Percentiles rank a stretch among this genome's conserved stretches.
Evolutionary conservation across 352 stramenopile species (phyloP).

Genomic region (Globisporangium cederbergense): DNA sequence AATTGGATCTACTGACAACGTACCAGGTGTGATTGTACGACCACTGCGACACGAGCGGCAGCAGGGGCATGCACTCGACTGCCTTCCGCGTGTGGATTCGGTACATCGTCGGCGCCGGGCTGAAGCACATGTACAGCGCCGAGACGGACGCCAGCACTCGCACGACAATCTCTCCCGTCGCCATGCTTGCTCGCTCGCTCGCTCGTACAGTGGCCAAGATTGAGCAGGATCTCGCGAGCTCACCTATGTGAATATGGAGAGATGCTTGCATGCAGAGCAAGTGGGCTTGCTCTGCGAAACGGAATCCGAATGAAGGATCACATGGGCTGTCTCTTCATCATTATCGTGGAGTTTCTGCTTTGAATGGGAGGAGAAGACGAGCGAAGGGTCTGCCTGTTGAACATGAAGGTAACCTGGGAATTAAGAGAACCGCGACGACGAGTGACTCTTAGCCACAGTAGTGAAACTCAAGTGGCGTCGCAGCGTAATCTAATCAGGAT

Average conservation of each 20-base stretch:
- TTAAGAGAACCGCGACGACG: neutral
- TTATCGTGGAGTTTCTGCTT: neutral
- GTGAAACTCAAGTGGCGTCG: neutral
- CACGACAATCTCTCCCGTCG: slow-evolving; percentile 23
- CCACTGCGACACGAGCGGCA: slow-evolving; percentile 43
- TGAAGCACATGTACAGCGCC: slow-evolving; percentile 46
- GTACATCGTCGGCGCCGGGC: slow-evolving; percentile 26
- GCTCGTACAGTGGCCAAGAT: neutral
- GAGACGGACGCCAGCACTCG: slow-evolving; percentile 36
- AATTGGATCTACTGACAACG: neutral
- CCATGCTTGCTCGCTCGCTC: neutral
- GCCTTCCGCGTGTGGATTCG: slow-evolving; percentile 25
- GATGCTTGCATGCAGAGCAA: neutral
- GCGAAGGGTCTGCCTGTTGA: neutral
- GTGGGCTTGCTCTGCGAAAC: neutral
- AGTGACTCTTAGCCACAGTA: neutral
- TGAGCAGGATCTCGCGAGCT: neutral
- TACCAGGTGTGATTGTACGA: slow-evolving; percentile 48
- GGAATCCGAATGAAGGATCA: neutral
- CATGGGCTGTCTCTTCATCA: neutral
- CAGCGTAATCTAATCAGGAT: neutral
- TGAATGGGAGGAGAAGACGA: neutral
- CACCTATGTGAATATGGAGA: neutral
- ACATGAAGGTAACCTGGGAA: neutral
- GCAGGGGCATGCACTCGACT: slow-evolving; percentile 26